Evolutionary conservation across 805 yeast species (phyloP), one percentile per base, ranked within the genome.

Genomic region (Kodamaea neixiangensis): DNA sequence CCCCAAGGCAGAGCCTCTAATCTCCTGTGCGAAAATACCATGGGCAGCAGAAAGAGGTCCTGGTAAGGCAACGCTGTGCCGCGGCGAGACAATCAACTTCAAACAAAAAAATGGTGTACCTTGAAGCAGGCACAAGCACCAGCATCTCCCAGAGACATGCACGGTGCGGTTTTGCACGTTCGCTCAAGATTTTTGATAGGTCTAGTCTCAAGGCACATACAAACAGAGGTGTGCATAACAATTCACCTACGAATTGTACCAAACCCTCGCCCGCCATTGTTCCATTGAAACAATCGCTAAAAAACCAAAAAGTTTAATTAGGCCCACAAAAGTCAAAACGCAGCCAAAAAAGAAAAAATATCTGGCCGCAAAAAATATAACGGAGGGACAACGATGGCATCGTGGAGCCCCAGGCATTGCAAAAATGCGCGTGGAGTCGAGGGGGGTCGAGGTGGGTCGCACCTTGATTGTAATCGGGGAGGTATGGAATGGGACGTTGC

Each of bases 141-240:
- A 25, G 31, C 31, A 25, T 25, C 31, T 25, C 31, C 31, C 31
- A 25, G 29, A 4, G 31, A n/a, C 10, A 25, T 25, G 31, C 31
- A 25, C 5, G 11, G 31, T 25, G 11, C 31, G 31, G 31, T 25
- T 25, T 25, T 25, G 31, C 31, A 19, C 21, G n/a, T 11, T 37
- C 21, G 17, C 21, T 37, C 19, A 17, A 17, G n/a, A 37, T 17
- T 17, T 14, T 17, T 14, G 21, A 15, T 14, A 17, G 41, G 21
- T 17, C 41, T 17, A 37, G 41, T 14, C 41, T 17, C 41, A 37
- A 37, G 41, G 41, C 41, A 37, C 41, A 17, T 19, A 7, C 13
- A 37, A 37, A 17, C 41, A 37, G 41, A 37, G 41, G 41, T 37
- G 41, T 37, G 41, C 41, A 37, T 37, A 19, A 37, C 41, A 37